A percentile compares a stretch with the other conserved stretches of the same genome.
Conservation (phyloP, 257 asterid genomes). For the Solanum pimpinellifolium region DNA sequence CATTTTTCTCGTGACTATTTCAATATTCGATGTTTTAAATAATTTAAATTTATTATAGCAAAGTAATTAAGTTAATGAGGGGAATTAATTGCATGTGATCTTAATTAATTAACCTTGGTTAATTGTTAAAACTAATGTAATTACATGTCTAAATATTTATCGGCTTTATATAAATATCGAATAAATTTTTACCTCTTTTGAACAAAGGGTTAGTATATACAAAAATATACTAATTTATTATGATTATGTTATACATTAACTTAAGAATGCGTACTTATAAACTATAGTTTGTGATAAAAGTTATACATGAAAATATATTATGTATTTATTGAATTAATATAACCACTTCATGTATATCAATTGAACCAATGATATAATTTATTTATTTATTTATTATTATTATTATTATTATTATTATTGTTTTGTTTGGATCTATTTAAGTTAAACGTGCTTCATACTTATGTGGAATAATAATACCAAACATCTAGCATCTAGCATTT, state of each 20-base stretch:
- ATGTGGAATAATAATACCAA: background rate
- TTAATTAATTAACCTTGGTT: background rate
- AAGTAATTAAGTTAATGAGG: background rate
- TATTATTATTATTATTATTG: no score
- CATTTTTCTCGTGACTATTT: background rate
- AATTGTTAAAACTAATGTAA: background rate
- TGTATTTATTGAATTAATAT: background rate
- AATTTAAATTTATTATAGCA: background rate
- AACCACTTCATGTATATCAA: background rate
- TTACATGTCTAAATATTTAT: background rate
- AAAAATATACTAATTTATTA: background rate
- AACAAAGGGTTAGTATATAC: background rate
- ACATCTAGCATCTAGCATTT: background rate
- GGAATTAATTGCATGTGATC: background rate
- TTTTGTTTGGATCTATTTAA: background rate
- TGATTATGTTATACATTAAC: background rate
- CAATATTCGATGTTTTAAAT: background rate
- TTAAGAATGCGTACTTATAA: background rate
- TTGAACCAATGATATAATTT: no score
- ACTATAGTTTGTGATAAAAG: background rate
- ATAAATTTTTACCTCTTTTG: background rate
- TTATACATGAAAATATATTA: background rate
- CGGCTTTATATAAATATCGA: background rate
- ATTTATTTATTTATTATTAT: no score
- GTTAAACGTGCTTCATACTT: background rate